Evolutionary conservation across 129 eudicot species (phyloP), one percentile per base, ranked within the genome.

Genomic region (Arctium lappa): DNA sequence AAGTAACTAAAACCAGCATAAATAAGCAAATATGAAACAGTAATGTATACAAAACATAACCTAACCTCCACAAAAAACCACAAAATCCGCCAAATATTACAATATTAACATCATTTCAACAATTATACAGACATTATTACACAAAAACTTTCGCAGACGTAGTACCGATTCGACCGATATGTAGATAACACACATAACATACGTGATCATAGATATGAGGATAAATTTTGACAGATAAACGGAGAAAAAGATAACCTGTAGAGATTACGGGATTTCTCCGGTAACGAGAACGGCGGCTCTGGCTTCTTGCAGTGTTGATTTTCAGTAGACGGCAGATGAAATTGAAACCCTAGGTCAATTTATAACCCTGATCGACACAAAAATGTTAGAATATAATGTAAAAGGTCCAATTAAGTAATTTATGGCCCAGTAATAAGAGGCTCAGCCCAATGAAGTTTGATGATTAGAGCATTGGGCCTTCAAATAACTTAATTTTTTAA

Each of bases 311-410:
- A 36, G 78, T 56, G 8, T 66, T 53, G 75, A 38, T 56, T 69
- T 70, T 50, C 53, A 34, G 82, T 29, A 69, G 86, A 83, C 75
- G 75, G 79, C 27, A 72, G 70, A 40, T 11, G 63, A 18, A 62
- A 79, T 73, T 44, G 79, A 84, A 84, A 84, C 87, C 87, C 87
- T 84, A 84, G 70, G 15, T 37, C 31, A 27, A n/a, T 72, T 79
- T 84, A 84, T 78, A 84, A 73, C 83, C 74, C 75, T 79, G 40
- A 38, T 40, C 53, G 36, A 18, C 69, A 12, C 27, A 15, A 74
- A 22, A 4, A 4, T 18, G 11, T 1, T 36, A 30, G 68, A 36
- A 11, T 30, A 56, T 29, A 13, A 6, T 12, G 65, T 76, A 74
- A 27, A 5, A 71, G 82, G 79, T 82, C 86, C 82, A 77, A 50